These are phyloP conservation scores for Saccharomyces hybrid DNA, from an alignment of 1,139 yeast genomes.

Conservation along the genomic window DNA sequence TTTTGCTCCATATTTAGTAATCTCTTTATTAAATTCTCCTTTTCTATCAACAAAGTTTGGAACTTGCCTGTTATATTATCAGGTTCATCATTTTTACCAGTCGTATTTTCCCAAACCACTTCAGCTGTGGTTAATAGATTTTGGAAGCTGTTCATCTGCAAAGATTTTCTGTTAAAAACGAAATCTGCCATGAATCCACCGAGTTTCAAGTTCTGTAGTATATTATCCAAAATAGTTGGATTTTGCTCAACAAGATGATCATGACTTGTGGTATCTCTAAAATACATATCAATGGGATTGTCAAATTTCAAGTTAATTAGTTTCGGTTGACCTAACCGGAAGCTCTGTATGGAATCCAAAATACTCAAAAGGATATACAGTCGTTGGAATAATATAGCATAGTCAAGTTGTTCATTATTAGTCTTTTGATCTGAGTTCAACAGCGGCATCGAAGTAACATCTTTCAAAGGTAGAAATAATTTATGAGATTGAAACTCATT, in stretches of 20 bases:
- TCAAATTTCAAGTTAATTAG: constrained; percentile 28
- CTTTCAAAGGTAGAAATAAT: constrained; percentile 25
- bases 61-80: background rate
- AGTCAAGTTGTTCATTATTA: constrained; percentile 16
- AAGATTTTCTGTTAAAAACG: constrained; percentile 17
- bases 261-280: constrained; percentile 7
- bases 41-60: background rate
- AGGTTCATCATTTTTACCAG: background rate
- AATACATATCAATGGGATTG: constrained; percentile 16
- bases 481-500: constrained; percentile 51
- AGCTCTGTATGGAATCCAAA: constrained; percentile 49
- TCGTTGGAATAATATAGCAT: constrained; percentile 41
- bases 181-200: constrained; percentile 24
- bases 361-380: constrained; percentile 43
- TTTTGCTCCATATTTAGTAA: background rate
- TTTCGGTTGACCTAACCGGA: constrained; percentile 53
- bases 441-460: constrained; percentile 18
- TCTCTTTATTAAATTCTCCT: background rate
- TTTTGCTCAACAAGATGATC: constrained; percentile 27
- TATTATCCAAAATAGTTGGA: constrained; percentile 15
- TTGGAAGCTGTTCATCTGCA: background rate
- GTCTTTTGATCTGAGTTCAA: background rate
- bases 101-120: background rate
- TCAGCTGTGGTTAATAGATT: background rate
- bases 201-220: constrained; percentile 21